Percentiles rank a stretch among this genome's conserved stretches.
phyloP scores from a whole-genome alignment of 768 basidiomycete species.

The Hygrophoropsis aurantiaca region DNA sequence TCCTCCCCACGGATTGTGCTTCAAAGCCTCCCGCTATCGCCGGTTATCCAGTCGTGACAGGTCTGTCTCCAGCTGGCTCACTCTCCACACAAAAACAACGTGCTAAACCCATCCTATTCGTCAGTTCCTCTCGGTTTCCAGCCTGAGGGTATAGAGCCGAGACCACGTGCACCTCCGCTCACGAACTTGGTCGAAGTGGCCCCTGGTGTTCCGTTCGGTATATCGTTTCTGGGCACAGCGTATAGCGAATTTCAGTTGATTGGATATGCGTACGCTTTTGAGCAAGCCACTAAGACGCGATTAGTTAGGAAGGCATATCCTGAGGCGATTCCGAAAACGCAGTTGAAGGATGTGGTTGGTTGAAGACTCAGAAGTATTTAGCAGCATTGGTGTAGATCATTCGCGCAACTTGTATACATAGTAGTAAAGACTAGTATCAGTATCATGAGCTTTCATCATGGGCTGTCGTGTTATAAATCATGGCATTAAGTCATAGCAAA shows the following conservation, averaged over 20 bases:
- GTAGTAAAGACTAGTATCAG: too few relatives aligned
- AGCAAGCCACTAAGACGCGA: slow-evolving; percentile 59
- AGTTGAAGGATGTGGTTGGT: slow-evolving; percentile 35
- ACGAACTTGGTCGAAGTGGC: slow-evolving; percentile 16
- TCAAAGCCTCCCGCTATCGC: slow-evolving; percentile 48
- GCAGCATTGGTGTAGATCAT: too few relatives aligned
- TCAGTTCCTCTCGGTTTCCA: slow-evolving; percentile 61
- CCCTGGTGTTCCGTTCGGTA: slow-evolving; percentile 58
- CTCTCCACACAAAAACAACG: slow-evolving; percentile 3
- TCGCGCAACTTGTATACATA: too few relatives aligned
- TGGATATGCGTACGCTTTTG: slow-evolving; percentile 61
- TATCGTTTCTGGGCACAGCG: slow-evolving; percentile 61
- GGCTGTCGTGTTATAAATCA: too few relatives aligned
- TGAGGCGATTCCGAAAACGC: slow-evolving; percentile 57
- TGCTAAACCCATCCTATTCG: background rate
- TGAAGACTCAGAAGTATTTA: too few relatives aligned
- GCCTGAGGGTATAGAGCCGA: slow-evolving; percentile 43
- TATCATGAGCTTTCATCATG: too few relatives aligned
- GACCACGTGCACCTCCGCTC: slow-evolving; percentile 43
- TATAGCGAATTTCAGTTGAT: slow-evolving; percentile 61
- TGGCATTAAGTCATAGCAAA: too few relatives aligned
- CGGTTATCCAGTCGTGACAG: slow-evolving; percentile 67
- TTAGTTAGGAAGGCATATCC: slow-evolving; percentile 47
- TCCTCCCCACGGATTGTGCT: slow-evolving; percentile 44
- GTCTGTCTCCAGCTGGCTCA: slow-evolving; percentile 35